Conservation (phyloP, 2,329 filamentous ascomycete species). For the Madurella fahalii region DNA sequence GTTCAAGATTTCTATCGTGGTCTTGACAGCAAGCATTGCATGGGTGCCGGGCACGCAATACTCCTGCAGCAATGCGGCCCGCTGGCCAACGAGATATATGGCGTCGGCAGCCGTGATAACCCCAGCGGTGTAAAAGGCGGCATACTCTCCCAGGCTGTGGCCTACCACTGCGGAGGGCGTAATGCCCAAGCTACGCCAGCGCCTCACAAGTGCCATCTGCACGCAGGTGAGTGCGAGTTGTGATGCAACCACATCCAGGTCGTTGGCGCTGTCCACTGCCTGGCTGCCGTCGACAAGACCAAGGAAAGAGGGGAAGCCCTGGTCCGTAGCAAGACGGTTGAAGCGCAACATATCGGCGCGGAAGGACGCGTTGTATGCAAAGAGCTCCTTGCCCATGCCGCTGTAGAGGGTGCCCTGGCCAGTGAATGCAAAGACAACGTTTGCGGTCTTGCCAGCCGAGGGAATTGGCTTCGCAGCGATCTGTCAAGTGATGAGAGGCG, state of each 20-base stretch:
- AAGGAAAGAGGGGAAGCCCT: constrained; percentile 22
- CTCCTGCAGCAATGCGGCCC: constrained; percentile 53
- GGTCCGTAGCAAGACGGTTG: too few species aligned
- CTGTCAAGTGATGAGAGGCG: too few species aligned
- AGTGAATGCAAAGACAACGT: too few species aligned
- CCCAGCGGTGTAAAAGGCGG: constrained; percentile 57
- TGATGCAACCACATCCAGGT: constrained; percentile 16
- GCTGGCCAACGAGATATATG: constrained; percentile 57
- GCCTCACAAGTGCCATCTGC: constrained; percentile 40
- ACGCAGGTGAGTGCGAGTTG: constrained; percentile 39
- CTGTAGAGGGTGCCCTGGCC: too few species aligned
- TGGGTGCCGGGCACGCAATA: constrained; percentile 43
- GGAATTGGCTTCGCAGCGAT: too few species aligned
- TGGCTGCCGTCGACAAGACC: constrained; percentile 40
- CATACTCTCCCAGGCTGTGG: constrained; percentile 59
- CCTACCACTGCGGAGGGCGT: constrained; percentile 43
- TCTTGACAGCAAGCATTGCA: constrained; percentile 34
- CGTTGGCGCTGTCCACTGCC: constrained; percentile 11
- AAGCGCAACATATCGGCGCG: too few species aligned
- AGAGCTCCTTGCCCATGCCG: too few species aligned
- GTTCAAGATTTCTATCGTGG: too few species aligned
- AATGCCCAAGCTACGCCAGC: constrained; percentile 40
- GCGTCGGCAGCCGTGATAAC: constrained; percentile 59
- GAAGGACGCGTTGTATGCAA: too few species aligned
- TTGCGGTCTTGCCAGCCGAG: too few species aligned